Evolutionary conservation across 140 eudicot genomes (phyloP), one percentile per base, ranked within the genome.

Genomic region (Cichorium intybus): DNA sequence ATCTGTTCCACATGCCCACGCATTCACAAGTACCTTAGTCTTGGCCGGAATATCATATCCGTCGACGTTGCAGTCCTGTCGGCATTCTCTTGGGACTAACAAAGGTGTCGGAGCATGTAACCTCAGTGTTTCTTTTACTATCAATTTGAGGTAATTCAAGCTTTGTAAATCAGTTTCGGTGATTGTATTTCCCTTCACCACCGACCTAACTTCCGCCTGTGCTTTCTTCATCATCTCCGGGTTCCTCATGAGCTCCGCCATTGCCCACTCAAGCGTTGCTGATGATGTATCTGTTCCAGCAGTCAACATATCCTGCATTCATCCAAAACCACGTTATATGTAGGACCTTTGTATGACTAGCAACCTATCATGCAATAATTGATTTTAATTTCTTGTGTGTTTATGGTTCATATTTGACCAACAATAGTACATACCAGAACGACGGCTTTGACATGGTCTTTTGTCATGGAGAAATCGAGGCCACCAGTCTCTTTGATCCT

Each of bases 1-100:
- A 64, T 52, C 71, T 4, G 59, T 63, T 41, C 50, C 72, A 29
- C 69, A 63, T 0, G 72, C 78, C 54, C 71, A 73, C 2, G 58
- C 78, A 16, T 64, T 73, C 15, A 73, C 34, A 6, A 64, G 33
- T 18, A 73, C 12, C 24, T 49, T 64, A 10, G 78, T 56, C 54
- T 64, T 45, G 18, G 18, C 27, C 3, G 69, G 0, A 51, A n/a
- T n/a, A n/a, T n/a, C n/a, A n/a, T n/a, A n/a, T n/a, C n/a, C n/a
- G n/a, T n/a, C n/a, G n/a, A n/a, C 5, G 1, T 51, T 18, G 20
- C 57, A 51, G 11, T 22, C 24, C 16, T 51, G 16, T 16, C 57
- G 26, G 23, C 57, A 51, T 29, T 51, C 57, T 51, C 57, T 51
- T 8, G 57, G 57, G 9, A 51, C 2, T 29, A 51, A 51, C 3